Evolutionary conservation across 768 basidiomycete species (phyloP).

Genomic region (Pleurotus giganteus): DNA sequence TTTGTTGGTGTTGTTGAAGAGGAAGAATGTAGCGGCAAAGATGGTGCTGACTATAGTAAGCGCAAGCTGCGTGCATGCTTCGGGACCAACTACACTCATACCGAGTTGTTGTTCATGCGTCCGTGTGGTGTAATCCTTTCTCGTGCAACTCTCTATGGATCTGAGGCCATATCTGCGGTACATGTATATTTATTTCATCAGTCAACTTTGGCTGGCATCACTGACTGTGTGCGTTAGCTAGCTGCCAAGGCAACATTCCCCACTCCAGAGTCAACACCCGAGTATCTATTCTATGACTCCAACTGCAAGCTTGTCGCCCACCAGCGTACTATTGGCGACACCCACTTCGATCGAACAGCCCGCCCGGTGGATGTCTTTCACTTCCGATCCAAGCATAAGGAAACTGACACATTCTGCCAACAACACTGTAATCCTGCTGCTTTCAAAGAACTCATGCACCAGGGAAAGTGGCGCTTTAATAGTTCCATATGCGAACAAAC

Average conservation of each 20-base stretch:
- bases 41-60: conserved; percentile 1
- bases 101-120: conserved; percentile 25
- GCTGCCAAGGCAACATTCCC: not conserved
- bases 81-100: conserved; percentile 23
- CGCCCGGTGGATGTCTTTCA: conserved; percentile 24
- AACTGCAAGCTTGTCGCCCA: not conserved
- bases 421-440: conserved; percentile 21
- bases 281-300: not conserved
- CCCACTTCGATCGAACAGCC: conserved; percentile 12
- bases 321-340: conserved; percentile 12
- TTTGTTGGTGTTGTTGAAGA: not conserved
- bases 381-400: conserved; percentile 19
- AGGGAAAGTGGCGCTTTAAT: conserved; percentile 32
- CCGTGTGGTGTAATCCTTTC: conserved; percentile 22
- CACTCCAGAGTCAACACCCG: not conserved
- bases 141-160: not conserved
- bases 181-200: not conserved
- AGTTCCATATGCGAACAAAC: conserved; percentile 30
- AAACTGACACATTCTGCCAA: conserved; percentile 17
- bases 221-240: not conserved
- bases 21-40: not conserved
- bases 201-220: not conserved
- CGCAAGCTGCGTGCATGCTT: conserved; percentile 20
- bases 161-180: not conserved
- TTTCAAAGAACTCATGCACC: conserved; percentile 15